These are phyloP conservation scores for Acacia pycnantha DNA, from an alignment of 331 rosid species.

Conservation along the genomic window DNA sequence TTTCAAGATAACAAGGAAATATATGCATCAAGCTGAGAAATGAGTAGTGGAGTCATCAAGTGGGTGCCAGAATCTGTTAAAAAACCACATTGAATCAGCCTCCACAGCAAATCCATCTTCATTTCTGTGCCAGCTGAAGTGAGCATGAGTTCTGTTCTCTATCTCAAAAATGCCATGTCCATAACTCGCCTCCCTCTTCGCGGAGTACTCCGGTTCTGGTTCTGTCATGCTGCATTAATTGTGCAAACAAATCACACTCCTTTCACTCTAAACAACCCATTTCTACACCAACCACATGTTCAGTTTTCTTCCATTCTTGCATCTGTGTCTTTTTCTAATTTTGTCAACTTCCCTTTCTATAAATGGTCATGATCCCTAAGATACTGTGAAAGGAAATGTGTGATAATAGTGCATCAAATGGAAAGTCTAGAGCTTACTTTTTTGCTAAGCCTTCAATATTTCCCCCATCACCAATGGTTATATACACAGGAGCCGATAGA, in stretches of 20 bases:
- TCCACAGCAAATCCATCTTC: slow-evolving; percentile 37
- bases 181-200: slow-evolving; percentile 77
- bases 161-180: slow-evolving; percentile 79
- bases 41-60: slow-evolving; percentile 56
- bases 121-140: slow-evolving; percentile 66
- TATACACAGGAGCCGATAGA: slow-evolving; percentile 83
- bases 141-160: slow-evolving; percentile 79
- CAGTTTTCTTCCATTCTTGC: background rate
- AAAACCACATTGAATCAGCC: slow-evolving; percentile 11
- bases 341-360: background rate
- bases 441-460: slow-evolving; percentile 83
- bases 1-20: background rate
- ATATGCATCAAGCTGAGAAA: background rate
- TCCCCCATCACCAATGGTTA: slow-evolving; percentile 93
- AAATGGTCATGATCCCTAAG: background rate
- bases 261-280: background rate
- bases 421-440: slow-evolving; percentile 42
- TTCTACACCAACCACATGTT: background rate
- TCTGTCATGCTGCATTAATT: slow-evolving; percentile 65
- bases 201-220: slow-evolving; percentile 83
- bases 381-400: background rate
- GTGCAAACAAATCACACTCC: slow-evolving; percentile 1
- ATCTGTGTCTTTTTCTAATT: background rate
- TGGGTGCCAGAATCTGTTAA: slow-evolving; percentile 33
- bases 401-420: background rate